Conservation (phyloP, 179 eudicot species). For the Beta lomatogona region DNA sequence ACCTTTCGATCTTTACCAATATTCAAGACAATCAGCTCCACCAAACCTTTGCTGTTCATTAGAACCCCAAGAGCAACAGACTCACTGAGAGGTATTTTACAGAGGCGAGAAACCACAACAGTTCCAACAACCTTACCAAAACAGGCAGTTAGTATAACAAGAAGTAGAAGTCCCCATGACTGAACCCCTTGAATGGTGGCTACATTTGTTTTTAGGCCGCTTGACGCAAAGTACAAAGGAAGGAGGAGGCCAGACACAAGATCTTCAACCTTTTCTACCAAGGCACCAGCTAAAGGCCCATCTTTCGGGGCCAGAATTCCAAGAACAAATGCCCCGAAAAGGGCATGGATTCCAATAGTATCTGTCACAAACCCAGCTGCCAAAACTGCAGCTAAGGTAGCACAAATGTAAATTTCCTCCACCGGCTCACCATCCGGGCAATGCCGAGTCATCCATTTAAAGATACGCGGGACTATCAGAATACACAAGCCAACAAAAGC, state of each 20-base stretch:
- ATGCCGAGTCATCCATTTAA: conserved; percentile 55
- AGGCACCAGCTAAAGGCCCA: conserved; percentile 72
- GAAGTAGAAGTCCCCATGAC: conserved; percentile 77
- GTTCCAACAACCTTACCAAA: conserved; percentile 81
- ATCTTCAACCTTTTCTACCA: conserved; percentile 90
- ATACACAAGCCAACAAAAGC: conserved; percentile 51
- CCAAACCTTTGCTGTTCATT: conserved; percentile 93
- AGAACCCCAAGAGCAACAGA: conserved; percentile 72
- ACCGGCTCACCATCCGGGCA: conserved; percentile 82
- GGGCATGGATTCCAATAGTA: conserved; percentile 81
- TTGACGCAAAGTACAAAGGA: conserved; percentile 80
- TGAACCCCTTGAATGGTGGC: conserved; percentile 74
- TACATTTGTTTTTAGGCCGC: conserved; percentile 84
- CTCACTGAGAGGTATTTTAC: conserved; percentile 58
- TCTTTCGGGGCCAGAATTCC: conserved; percentile 83
- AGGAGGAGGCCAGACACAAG: conserved; percentile 77
- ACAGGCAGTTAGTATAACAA: conserved; percentile 74
- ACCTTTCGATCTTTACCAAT: conserved; percentile 89
- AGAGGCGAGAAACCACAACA: conserved; percentile 50
- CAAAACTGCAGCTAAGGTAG: conserved; percentile 57
- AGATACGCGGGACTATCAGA: conserved; percentile 44
- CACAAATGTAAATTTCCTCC: conserved; percentile 64
- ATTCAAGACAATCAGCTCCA: conserved; percentile 91
- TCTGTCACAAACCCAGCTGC: conserved; percentile 84
- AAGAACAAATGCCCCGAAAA: conserved; percentile 84